These are phyloP conservation scores for Nicotiana otophora DNA, from an alignment of 257 asterid genomes.

Conservation along the genomic window DNA sequence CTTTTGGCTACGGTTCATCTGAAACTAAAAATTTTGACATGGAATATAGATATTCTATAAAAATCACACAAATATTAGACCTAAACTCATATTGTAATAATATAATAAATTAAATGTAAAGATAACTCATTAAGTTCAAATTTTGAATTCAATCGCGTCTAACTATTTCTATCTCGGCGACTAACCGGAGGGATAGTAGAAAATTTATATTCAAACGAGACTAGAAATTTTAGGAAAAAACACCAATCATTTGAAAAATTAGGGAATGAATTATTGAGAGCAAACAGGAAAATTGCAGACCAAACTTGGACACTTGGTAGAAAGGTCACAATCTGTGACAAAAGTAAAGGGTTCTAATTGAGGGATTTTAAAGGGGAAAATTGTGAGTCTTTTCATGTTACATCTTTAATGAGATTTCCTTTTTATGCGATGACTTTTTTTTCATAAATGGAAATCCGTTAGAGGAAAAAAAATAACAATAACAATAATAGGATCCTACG, in stretches of 20 bases:
- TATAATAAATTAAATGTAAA: too few relatives aligned
- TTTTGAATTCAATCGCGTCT: too few relatives aligned
- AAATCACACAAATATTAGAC: too few relatives aligned
- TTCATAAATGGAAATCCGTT: background rate
- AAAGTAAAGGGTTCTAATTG: background rate
- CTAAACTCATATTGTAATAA: too few relatives aligned
- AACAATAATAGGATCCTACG: background rate
- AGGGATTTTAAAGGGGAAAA: too few relatives aligned
- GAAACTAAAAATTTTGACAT: too few relatives aligned
- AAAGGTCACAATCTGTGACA: background rate
- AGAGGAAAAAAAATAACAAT: background rate
- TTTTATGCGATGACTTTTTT: background rate
- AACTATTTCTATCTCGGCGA: background rate
- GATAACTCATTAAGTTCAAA: too few relatives aligned
- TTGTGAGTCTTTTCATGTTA: background rate
- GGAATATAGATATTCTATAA: too few relatives aligned
- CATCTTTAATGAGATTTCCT: background rate
- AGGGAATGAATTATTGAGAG: background rate
- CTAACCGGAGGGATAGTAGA: background rate
- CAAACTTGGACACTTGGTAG: background rate
- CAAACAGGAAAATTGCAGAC: too few relatives aligned
- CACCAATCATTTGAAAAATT: background rate
- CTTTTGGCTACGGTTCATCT: too few relatives aligned
- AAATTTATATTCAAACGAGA: background rate
- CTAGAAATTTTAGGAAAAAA: background rate